Conservation (phyloP, 2,329 filamentous ascomycete genomes). For the Penicillium sp. region DNA sequence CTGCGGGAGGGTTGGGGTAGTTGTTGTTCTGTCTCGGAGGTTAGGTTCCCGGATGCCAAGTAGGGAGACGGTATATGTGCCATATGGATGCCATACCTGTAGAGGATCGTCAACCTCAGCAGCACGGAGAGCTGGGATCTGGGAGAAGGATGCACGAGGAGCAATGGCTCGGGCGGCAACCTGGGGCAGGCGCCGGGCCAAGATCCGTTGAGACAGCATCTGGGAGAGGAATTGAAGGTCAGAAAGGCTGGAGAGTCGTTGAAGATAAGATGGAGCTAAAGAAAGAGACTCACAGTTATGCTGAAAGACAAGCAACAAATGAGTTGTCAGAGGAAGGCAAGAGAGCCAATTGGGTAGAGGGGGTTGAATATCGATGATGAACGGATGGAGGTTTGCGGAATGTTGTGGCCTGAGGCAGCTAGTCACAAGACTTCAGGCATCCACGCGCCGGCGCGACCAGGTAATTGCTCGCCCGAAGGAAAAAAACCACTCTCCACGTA, state of each 20-base stretch:
- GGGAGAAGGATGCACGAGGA: constrained; percentile 46
- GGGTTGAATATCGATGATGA: constrained; percentile 31
- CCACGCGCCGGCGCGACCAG: constrained; percentile 30
- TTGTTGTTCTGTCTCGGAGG: constrained; percentile 43
- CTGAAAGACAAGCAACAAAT: constrained; percentile 24
- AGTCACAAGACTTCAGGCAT: constrained; percentile 18
- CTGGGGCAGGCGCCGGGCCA: constrained; percentile 45
- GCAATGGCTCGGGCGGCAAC: constrained; percentile 39
- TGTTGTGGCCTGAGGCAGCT: constrained; percentile 14
- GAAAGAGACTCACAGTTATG: constrained; percentile 28
- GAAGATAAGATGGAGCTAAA: not conserved
- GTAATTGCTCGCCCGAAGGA: constrained; percentile 32
- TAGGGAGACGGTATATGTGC: not conserved
- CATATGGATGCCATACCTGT: constrained; percentile 37
- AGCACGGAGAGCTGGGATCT: constrained; percentile 40
- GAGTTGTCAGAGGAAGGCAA: constrained; percentile 19
- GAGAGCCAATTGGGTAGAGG: constrained; percentile 22
- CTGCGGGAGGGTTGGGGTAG: constrained; percentile 52
- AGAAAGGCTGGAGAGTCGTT: not conserved
- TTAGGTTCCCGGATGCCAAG: constrained; percentile 19
- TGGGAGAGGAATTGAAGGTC: constrained; percentile 28
- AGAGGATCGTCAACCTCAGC: constrained; percentile 44
- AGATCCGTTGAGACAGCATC: constrained; percentile 49
- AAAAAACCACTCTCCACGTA: constrained; percentile 46
- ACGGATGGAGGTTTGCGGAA: constrained; percentile 31